Evolutionary conservation across 768 basidiomycete genomes (phyloP).

Genomic region (Royoungia palumana): DNA sequence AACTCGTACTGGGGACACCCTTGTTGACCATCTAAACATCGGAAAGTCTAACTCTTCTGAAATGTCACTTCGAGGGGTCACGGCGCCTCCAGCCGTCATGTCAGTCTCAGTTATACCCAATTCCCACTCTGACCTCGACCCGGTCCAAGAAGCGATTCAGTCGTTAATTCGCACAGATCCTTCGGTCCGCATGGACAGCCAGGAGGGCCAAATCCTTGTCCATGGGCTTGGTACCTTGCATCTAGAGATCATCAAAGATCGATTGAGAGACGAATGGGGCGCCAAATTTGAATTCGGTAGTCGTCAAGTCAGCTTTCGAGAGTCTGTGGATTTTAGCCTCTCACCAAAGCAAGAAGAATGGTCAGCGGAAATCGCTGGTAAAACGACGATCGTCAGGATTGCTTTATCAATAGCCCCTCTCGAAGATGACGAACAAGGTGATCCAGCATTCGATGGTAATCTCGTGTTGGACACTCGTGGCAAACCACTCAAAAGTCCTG

Average conservation of each 20-base stretch:
- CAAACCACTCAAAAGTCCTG: constrained; percentile 49
- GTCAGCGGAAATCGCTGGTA: constrained; percentile 63
- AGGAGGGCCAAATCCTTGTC: constrained; percentile 80
- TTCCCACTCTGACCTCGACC: constrained; percentile 72
- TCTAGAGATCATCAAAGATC: constrained; percentile 84
- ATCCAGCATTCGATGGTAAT: constrained; percentile 76
- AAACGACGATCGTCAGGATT: constrained; percentile 47
- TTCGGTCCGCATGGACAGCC: constrained; percentile 74
- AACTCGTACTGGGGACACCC: constrained; percentile 85
- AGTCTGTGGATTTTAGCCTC: constrained; percentile 39
- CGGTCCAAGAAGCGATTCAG: constrained; percentile 72
- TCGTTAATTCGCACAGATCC: constrained; percentile 82
- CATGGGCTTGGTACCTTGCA: constrained; percentile 85
- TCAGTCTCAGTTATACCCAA: constrained; percentile 79
- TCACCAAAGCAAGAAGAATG: constrained; percentile 42
- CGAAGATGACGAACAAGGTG: constrained; percentile 52
- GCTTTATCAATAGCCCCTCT: constrained; percentile 55
- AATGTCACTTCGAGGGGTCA: constrained; percentile 56
- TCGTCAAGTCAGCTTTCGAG: constrained; percentile 79
- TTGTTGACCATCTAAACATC: constrained; percentile 52
- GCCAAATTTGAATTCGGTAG: constrained; percentile 73
- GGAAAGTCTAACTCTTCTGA: constrained; percentile 32
- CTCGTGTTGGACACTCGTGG: constrained; percentile 57
- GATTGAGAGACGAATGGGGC: constrained; percentile 77
- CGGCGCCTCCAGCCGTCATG: constrained; percentile 80